phyloP scores from a whole-genome alignment of 331 rosid species.

The Quercus phellos region DNA sequence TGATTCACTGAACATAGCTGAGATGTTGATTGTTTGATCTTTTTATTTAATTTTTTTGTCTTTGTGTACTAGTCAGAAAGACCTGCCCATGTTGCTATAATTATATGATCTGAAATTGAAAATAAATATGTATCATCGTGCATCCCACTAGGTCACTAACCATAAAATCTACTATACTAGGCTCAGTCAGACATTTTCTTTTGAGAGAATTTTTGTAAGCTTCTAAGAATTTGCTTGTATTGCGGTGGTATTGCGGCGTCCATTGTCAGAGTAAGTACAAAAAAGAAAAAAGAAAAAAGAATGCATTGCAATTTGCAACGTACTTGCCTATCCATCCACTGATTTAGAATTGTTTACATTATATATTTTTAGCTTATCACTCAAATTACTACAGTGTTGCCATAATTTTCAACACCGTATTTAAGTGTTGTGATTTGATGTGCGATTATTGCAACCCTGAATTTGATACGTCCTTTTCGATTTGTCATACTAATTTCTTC shows the following conservation, averaged over 20 bases:
- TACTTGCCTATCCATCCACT: neutral
- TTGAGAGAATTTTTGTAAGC: neutral
- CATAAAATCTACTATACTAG: too few relatives aligned
- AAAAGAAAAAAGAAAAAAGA: neutral
- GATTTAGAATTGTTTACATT: neutral
- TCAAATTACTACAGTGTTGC: neutral
- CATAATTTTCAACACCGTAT: slow-evolving; percentile 20
- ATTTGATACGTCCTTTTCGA: neutral
- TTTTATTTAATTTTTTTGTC: neutral
- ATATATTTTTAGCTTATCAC: neutral
- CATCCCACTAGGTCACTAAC: too few relatives aligned
- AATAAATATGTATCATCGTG: too few relatives aligned
- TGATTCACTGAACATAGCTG: neutral
- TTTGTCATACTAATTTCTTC: neutral
- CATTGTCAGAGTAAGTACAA: neutral
- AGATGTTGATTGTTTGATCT: neutral
- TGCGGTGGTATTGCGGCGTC: neutral
- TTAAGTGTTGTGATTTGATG: slow-evolving; percentile 10
- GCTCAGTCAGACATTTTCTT: neutral
- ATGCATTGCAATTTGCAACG: neutral
- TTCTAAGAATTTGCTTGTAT: neutral
- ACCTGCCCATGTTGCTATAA: neutral
- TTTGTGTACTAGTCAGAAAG: neutral
- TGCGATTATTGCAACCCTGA: neutral
- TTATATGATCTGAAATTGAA: too few relatives aligned